A percentile compares a stretch with the other conserved stretches of the same genome.
These are phyloP conservation scores for Rheum nobile DNA, from an alignment of 148 eudicot species.

Conservation along the genomic window DNA sequence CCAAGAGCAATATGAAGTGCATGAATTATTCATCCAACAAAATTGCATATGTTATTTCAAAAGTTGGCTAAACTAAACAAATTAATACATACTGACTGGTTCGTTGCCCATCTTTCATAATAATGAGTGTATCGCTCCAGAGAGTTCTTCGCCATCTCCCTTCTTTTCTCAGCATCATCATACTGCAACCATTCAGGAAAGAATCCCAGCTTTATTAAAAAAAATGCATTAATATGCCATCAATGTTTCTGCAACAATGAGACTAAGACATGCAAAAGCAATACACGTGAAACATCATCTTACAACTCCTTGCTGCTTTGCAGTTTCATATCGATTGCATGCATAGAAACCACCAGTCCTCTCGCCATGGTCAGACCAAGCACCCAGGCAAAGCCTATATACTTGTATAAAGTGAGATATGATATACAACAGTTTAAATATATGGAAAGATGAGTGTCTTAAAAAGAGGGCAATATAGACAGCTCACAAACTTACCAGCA, in stretches of 20 bases:
- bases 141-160: slow-evolving; percentile 92
- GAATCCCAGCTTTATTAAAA: background rate
- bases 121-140: slow-evolving; percentile 90
- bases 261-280: background rate
- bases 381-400: slow-evolving; percentile 77
- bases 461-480: background rate
- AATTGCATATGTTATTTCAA: background rate
- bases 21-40: background rate
- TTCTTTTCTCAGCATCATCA: slow-evolving; percentile 75
- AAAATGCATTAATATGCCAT: background rate
- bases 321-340: slow-evolving; percentile 83
- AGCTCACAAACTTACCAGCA: slow-evolving; percentile 55
- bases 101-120: slow-evolving; percentile 92
- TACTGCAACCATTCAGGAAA: slow-evolving; percentile 31
- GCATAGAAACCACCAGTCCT: slow-evolving; percentile 91
- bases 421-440: background rate
- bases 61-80: background rate
- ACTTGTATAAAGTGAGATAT: background rate
- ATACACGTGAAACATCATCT: background rate
- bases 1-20: too few relatives aligned
- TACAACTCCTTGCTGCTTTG: slow-evolving; percentile 80
- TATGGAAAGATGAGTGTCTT: background rate
- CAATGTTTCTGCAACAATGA: background rate
- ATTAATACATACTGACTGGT: slow-evolving; percentile 54
- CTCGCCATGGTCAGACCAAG: slow-evolving; percentile 87